A percentile compares a stretch with the other conserved stretches of the same genome.
phyloP scores from a whole-genome alignment of 2,329 filamentous ascomycete genomes.

The Daldinia sp. region DNA sequence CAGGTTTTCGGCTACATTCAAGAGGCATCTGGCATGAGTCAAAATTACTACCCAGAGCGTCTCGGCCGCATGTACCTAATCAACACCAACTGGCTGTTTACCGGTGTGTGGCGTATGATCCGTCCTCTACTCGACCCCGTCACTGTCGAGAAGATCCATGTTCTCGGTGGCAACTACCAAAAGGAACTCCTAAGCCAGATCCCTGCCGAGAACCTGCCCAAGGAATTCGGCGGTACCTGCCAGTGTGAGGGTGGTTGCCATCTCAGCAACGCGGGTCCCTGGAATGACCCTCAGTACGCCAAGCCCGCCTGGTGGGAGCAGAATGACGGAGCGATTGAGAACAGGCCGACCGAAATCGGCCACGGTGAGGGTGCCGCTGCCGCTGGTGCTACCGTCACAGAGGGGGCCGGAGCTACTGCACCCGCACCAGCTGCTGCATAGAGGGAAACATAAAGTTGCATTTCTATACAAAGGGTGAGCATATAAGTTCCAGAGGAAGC shows the following conservation, averaged over 20 bases:
- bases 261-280: slow-evolving; percentile 90
- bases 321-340: slow-evolving; percentile 49
- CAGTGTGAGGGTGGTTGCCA: slow-evolving; percentile 84
- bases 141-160: slow-evolving; percentile 94
- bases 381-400: slow-evolving; percentile 49
- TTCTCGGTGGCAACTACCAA: slow-evolving; percentile 85
- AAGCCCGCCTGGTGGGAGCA: slow-evolving; percentile 74
- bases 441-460: slow-evolving; percentile 8
- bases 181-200: slow-evolving; percentile 87
- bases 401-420: slow-evolving; percentile 34
- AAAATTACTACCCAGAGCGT: slow-evolving; percentile 99
- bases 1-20: slow-evolving; percentile 91
- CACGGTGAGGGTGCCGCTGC: slow-evolving; percentile 49
- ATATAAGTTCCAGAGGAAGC: slow-evolving; percentile 16
- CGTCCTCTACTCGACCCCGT: slow-evolving; percentile 97
- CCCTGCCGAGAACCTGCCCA: slow-evolving; percentile 89
- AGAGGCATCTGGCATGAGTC: slow-evolving; percentile 87
- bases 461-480: slow-evolving; percentile 31
- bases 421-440: slow-evolving; percentile 50
- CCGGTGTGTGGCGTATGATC: slow-evolving; percentile 83
- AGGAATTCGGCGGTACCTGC: slow-evolving; percentile 86
- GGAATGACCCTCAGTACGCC: slow-evolving; percentile 78
- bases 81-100: slow-evolving; percentile 98
- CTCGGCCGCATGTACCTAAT: slow-evolving; percentile 96
- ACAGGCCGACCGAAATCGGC: slow-evolving; percentile 49